Base-by-base conservation (phyloP, 2,329 filamentous ascomycete genomes). In the Geosmithia flava region DNA sequence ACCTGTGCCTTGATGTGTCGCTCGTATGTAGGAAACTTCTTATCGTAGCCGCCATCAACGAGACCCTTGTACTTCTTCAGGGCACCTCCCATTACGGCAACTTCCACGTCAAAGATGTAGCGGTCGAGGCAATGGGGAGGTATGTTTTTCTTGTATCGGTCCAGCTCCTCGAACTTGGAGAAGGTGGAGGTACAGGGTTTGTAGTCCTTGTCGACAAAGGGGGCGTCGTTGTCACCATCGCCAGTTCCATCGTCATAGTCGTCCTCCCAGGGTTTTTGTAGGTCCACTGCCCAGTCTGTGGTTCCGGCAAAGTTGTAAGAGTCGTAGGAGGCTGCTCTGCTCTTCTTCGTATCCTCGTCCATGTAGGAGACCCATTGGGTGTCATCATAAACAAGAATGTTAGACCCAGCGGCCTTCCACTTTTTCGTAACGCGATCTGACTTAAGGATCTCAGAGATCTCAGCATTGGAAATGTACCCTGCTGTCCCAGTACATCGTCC, bases 381-480 rank as follows among this genome's bases (percentile, higher is more conserved):
- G 5, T 43, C 42, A 17, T 53, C 48, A 43, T 52, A 55, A 29
- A 53, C 53, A 13, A 56, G 33, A 7, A 52, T 48, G n/a, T 54
- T 42, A 4, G 48, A 46, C 13, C 43, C 44, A 30, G 16, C 48
- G 19, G 43, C 45, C 20, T 44, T 46, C 42, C 45, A 52, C 20
- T 46, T 27, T 15, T 48, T 50, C 20, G 41, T 51, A 3, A 47
- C 39, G 5, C 33, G 46, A 5, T 46, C 47, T 46, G 55, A 53
- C 2, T 52, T 48, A 29, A 62, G 56, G 29, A 67, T 61, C 17
- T 61, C 53, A 5, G 54, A 20, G 17, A 65, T 61, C 50, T 64
- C 62, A 13, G 53, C 55, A 43, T 62, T 54, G 13, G 57, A 48
- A 15, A 65, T 55, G 29, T 63, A 64, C 1, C 62, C 62, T 1